Conservation (phyloP, 495 filamentous ascomycete species). For the Staphylotrichum longicolle region DNA sequence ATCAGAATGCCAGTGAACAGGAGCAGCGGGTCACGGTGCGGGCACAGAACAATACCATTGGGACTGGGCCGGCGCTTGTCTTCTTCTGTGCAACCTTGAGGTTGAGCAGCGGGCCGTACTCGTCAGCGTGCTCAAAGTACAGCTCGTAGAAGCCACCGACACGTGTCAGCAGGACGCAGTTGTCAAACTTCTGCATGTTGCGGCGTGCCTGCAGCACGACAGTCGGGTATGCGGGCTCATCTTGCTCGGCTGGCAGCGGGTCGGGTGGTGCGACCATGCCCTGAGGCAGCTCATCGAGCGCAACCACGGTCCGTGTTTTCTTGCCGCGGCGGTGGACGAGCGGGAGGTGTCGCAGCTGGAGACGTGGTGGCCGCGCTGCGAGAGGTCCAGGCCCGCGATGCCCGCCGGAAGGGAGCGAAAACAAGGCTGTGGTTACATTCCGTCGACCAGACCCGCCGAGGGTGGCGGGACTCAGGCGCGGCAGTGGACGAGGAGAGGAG, state of each 20-base stretch:
- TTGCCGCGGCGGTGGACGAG: conserved; percentile 33
- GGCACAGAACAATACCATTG: conserved; percentile 60
- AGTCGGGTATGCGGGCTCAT: conserved; percentile 70
- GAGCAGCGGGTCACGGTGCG: neutral
- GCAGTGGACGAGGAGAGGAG: conserved; percentile 17
- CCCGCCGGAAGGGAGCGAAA: conserved; percentile 3
- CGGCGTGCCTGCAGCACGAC: conserved; percentile 85
- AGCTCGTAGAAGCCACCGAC: conserved; percentile 97
- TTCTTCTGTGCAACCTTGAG: conserved; percentile 82
- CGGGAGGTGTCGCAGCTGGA: conserved; percentile 6
- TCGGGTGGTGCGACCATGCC: conserved; percentile 42
- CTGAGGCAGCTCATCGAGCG: conserved; percentile 65
- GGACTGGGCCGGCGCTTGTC: conserved; percentile 68
- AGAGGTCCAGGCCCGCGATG: conserved; percentile 11
- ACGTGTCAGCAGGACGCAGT: conserved; percentile 84
- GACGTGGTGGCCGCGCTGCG: neutral
- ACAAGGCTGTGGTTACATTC: conserved; percentile 24
- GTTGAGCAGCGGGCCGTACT: conserved; percentile 80
- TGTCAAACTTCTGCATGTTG: conserved; percentile 86
- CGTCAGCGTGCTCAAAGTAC: conserved; percentile 91
- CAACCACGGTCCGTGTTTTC: conserved; percentile 54
- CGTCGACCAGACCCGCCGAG: conserved; percentile 23
- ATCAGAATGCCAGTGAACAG: conserved; percentile 33
- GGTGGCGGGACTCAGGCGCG: conserved; percentile 26
- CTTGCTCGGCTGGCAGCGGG: conserved; percentile 37